A percentile compares a stretch with the other conserved stretches of the same genome.
These are phyloP conservation scores for Poronia punctata DNA, from an alignment of 495 filamentous ascomycete genomes.

Conservation along the genomic window DNA sequence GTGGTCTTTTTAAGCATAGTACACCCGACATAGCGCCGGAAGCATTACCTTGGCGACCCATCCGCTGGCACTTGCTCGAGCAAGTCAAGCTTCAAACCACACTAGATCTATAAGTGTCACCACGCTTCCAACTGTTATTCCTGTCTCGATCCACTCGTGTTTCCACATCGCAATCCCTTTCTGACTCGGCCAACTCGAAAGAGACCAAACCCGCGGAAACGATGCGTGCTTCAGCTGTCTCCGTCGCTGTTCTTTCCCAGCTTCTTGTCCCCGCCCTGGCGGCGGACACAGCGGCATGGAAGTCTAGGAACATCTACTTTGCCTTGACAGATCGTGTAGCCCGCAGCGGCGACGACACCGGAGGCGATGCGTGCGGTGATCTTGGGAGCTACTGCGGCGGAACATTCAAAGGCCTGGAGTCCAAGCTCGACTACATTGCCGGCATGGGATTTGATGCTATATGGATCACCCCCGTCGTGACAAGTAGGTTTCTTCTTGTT, in stretches of 20 bases:
- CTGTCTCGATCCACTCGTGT: not conserved
- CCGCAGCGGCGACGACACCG: slow-evolving; percentile 34
- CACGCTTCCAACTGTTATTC: not conserved
- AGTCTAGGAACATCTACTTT: slow-evolving; percentile 58
- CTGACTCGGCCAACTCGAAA: not conserved
- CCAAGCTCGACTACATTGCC: slow-evolving; percentile 64
- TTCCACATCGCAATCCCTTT: not conserved
- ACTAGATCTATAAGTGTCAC: not conserved
- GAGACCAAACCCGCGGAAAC: slow-evolving; percentile 2
- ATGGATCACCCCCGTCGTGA: slow-evolving; percentile 74
- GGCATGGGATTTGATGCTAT: slow-evolving; percentile 76
- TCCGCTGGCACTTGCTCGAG: slow-evolving; percentile 1
- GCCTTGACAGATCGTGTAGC: slow-evolving; percentile 72
- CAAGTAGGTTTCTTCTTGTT: slow-evolving; percentile 19
- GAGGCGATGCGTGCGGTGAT: slow-evolving; percentile 32
- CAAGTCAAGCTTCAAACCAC: not conserved
- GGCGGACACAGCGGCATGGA: slow-evolving; percentile 29
- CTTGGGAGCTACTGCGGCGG: slow-evolving; percentile 66
- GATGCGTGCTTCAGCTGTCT: slow-evolving; percentile 14
- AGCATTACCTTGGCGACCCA: not conserved
- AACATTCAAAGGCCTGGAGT: slow-evolving; percentile 64
- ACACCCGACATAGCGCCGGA: slow-evolving; percentile 4
- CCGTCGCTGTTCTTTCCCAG: slow-evolving; percentile 14
- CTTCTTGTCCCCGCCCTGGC: slow-evolving; percentile 16
- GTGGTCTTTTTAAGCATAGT: not conserved